Base-by-base conservation (phyloP, 1,139 yeast species). In the Yamadazyma mexicana region DNA sequence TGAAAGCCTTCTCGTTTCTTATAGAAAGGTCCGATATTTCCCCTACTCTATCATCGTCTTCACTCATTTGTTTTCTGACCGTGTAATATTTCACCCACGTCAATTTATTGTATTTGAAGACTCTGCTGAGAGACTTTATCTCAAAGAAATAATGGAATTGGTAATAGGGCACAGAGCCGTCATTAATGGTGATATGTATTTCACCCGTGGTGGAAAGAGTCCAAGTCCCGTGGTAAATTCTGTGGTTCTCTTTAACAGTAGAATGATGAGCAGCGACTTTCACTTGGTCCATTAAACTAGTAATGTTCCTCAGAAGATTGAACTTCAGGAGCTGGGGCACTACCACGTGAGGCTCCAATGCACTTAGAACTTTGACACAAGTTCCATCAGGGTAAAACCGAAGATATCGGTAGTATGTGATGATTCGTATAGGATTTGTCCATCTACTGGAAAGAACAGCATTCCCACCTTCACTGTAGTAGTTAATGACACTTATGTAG, bases 381-480 rank as follows among this genome's bases (percentile, higher is more conserved):
- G 75, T 68, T 0, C 98, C 98, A 53, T 87, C 86, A 0, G 83
- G 83, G 54, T 75, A 87, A 55, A 92, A 89, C 42, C 97, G 68
- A 28, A 85, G 61, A 58, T 88, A 92, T 44, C 98, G 69, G 59
- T 87, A 92, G 56, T 91, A 92, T 0, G 96, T 87, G 35, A 91
- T 86, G 57, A 89, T 79, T 51, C 87, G 79, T 15, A 87, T 77
- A 0, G 97, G 96, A 44, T 80, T 79, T 31, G 74, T 62, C 85
- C 94, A 81, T n/a, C 87, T 75, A 30, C 71, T 75, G 4, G 85
- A 76, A 38, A 81, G 76, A 51, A 79, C 87, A 7, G 74, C 75
- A 39, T 79, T 73, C 1, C 85, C 80, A 37, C 97, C 95, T 54
- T 87, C 87, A 43, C 95, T 75, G 49, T 86, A 76, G 59, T 88